A percentile compares a stretch with the other conserved stretches of the same genome.
Evolutionary conservation across 257 asterid genomes (phyloP).

Genomic region (Scutellaria minor): DNA sequence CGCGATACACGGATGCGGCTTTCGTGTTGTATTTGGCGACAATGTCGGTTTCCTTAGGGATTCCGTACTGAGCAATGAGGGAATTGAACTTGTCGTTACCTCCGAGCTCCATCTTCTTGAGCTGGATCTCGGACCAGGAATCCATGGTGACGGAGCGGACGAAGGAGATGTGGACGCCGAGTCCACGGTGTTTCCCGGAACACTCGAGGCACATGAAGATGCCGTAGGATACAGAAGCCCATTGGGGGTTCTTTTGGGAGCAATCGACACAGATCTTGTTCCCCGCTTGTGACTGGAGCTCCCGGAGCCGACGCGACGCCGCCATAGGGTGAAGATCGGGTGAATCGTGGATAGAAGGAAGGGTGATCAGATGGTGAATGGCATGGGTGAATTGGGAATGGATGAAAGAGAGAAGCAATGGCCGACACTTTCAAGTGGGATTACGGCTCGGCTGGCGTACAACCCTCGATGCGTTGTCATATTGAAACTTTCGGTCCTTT

Average conservation of each 20-base stretch:
- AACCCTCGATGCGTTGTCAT: not conserved
- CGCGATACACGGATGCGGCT: conserved; percentile 80
- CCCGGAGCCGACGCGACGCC: conserved; percentile 84
- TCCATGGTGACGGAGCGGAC: conserved; percentile 99
- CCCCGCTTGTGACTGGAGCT: conserved; percentile 78
- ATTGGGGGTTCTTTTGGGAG: conserved; percentile 89
- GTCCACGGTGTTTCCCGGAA: conserved; percentile 96
- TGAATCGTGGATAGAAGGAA: conserved; percentile 16
- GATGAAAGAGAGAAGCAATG: not conserved
- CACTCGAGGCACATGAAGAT: conserved; percentile 94
- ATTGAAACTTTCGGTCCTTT: no score
- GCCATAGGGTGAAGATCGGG: conserved; percentile 53
- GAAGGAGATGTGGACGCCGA: conserved; percentile 94
- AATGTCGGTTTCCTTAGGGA: conserved; percentile 77
- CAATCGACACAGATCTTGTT: conserved; percentile 96
- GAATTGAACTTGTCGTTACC: conserved; percentile 76
- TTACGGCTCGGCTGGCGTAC: conserved; percentile 27
- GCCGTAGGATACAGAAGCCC: conserved; percentile 97
- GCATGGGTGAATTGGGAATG: not conserved
- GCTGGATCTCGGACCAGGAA: conserved; percentile 96
- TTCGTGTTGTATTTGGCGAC: conserved; percentile 78
- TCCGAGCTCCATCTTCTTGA: conserved; percentile 86
- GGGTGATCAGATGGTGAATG: conserved; percentile 9
- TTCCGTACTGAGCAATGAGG: conserved; percentile 64
- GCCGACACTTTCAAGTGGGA: conserved; percentile 21